Evolutionary conservation across 1,139 yeast species (phyloP).

Genomic region (Saccharomycopsis hybrid): DNA sequence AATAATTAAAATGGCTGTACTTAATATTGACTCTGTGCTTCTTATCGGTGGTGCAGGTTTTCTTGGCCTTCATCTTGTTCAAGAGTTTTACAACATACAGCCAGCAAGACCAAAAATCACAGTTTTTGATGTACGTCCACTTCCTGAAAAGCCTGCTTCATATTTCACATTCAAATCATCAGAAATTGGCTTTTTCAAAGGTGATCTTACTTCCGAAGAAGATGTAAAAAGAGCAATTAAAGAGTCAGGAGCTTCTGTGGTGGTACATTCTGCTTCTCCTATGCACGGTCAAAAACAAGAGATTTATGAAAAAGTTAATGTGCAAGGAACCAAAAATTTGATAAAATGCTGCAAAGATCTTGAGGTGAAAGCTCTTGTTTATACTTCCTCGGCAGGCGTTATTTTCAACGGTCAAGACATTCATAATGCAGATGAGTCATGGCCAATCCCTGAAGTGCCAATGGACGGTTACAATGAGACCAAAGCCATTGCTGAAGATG

Average conservation of each 20-base stretch:
- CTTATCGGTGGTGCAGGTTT: slow-evolving; percentile 95
- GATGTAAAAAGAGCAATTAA: slow-evolving; percentile 64
- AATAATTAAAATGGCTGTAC: too few species aligned
- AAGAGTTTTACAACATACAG: slow-evolving; percentile 63
- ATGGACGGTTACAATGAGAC: slow-evolving; percentile 98
- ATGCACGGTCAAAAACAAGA: slow-evolving; percentile 79
- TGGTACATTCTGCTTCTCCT: slow-evolving; percentile 97
- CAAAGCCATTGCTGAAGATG: slow-evolving; percentile 83
- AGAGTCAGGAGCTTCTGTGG: slow-evolving; percentile 57
- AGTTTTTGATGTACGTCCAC: slow-evolving; percentile 86
- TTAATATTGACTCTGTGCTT: slow-evolving; percentile 40
- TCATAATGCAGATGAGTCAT: slow-evolving; percentile 83
- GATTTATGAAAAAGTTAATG: slow-evolving; percentile 84
- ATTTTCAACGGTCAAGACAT: slow-evolving; percentile 90
- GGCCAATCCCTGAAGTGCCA: slow-evolving; percentile 87
- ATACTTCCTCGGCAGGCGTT: slow-evolving; percentile 97
- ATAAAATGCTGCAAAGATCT: slow-evolving; percentile 50
- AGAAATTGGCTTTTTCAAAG: slow-evolving; percentile 57
- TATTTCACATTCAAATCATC: slow-evolving; percentile 68
- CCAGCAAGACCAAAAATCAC: slow-evolving; percentile 66
- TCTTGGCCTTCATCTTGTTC: slow-evolving; percentile 83
- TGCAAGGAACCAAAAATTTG: slow-evolving; percentile 77
- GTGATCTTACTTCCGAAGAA: slow-evolving; percentile 72
- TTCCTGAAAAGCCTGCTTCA: slow-evolving; percentile 62
- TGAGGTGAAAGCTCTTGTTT: slow-evolving; percentile 58